Conservation (phyloP, 306 rosid species). For the Lathyrus sativus region DNA sequence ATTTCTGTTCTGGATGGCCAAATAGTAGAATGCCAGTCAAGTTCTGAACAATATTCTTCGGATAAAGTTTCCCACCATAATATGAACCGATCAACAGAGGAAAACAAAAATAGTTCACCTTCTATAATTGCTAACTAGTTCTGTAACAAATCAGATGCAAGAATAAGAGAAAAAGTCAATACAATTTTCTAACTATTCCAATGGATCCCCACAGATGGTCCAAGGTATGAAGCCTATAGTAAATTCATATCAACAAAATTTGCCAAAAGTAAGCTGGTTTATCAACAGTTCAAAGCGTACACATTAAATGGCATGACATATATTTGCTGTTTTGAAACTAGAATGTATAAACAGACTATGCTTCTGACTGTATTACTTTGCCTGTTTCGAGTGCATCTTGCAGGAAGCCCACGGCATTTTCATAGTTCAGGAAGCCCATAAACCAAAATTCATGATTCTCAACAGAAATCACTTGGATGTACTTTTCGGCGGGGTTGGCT, state of each 20-base stretch:
- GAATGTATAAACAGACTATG: constrained; percentile 37
- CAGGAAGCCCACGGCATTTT: constrained; percentile 59
- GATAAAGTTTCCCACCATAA: not conserved
- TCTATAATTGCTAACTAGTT: constrained; percentile 19
- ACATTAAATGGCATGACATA: constrained; percentile 18
- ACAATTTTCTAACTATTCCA: constrained; percentile 19
- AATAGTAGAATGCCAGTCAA: no score
- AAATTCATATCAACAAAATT: constrained; percentile 40
- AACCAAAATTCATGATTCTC: constrained; percentile 97
- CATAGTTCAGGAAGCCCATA: constrained; percentile 86
- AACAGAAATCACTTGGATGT: constrained; percentile 70
- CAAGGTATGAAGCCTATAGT: constrained; percentile 28
- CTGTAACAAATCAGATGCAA: constrained; percentile 3
- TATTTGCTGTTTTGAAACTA: constrained; percentile 34
- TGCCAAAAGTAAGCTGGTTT: constrained; percentile 28
- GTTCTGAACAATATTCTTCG: not conserved
- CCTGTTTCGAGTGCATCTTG: constrained; percentile 55
- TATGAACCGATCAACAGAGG: not conserved
- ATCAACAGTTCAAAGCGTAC: constrained; percentile 40
- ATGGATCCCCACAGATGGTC: constrained; percentile 18
- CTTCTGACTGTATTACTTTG: constrained; percentile 43
- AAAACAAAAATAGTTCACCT: not conserved
- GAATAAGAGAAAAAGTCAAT: constrained; percentile 12
- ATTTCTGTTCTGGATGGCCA: no score
- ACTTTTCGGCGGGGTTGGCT: constrained; percentile 69